Evolutionary conservation across 352 stramenopile genomes (phyloP).

Genomic region (Globisporangium recalcitrans): DNA sequence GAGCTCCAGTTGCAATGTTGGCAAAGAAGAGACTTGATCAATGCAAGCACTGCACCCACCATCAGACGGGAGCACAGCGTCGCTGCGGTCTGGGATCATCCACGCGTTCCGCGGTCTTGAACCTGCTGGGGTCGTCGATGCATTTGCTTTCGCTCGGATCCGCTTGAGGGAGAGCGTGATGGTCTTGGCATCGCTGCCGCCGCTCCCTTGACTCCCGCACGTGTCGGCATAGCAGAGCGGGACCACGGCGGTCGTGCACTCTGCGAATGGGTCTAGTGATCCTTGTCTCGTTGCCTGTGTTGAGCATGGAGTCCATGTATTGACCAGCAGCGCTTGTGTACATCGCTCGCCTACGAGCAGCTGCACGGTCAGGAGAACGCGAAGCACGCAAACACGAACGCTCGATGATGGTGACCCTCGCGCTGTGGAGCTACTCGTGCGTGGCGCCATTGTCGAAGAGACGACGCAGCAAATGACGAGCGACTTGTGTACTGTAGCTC

Average conservation of each 20-base stretch:
- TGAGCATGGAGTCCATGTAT: conserved; percentile 3
- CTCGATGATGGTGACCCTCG: background rate
- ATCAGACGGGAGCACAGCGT: conserved; percentile 10
- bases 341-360: background rate
- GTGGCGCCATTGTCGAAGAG: background rate
- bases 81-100: conserved; percentile 33
- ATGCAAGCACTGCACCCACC: conserved; percentile 1
- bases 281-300: background rate
- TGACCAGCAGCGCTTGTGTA: conserved; percentile 3
- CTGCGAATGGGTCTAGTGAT: background rate
- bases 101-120: conserved; percentile 20
- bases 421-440: too few species aligned
- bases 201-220: conserved; percentile 17
- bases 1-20: background rate
- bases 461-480: background rate
- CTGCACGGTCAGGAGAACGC: background rate
- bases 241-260: conserved; percentile 35
- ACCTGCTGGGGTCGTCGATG: background rate
- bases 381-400: background rate
- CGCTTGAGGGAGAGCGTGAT: conserved; percentile 50
- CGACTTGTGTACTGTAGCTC: background rate
- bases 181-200: conserved; percentile 24
- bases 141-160: conserved; percentile 21
- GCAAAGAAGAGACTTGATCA: background rate
- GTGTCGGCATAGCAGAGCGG: conserved; percentile 45